Base-by-base conservation (phyloP, 2,329 filamentous ascomycete genomes). In the Thelonectria discophora region DNA sequence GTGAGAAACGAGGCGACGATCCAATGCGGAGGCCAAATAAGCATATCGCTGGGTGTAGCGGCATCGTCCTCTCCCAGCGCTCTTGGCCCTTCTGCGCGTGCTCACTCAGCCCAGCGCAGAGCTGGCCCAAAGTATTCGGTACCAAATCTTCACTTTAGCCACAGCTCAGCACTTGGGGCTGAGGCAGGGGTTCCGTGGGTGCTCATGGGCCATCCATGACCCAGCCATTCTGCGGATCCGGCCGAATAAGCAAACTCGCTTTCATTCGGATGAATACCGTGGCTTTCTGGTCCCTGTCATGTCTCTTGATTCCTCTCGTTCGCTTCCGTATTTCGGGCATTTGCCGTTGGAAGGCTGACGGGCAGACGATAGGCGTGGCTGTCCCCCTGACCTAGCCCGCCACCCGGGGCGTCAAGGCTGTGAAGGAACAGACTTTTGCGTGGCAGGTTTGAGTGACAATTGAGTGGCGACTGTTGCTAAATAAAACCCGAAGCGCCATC, bases 391-490 rank as follows among this genome's bases (percentile, higher is more conserved):
- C 42, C 18, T 40, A 53, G 45, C 43, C 49, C 42, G 50, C 58
- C 51, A 40, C 56, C 34, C 21, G 54, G 12, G 54, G 53, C 64
- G 65, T 63, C 52, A 63, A 58, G 55, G 47, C 47, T 20, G 37
- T 37, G 32, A 32, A 48, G 30, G 10, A 47, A 30, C 27, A 9
- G 27, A 30, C 5, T 30, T 30, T 30, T 30, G 27, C 5, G 4
- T 27, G 30, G 21, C 27, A 49, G 48, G 32, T 56, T 53, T 55
- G 17, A 17, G 32, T 10, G 42, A 18, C 21, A 56, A 21, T 15
- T 4, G 52, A 64, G 65, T 66, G 57, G 57, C 60, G 52, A 47
- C 20, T 32, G 58, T 45, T 65, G 53, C 59, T 71, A 58, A 69
- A 69, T 67, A 67, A 65, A 64, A 64, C 58, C 50, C 51, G 63